Conservation (phyloP, 169 alveolate genomes). For the Plasmodium vivax region DNA sequence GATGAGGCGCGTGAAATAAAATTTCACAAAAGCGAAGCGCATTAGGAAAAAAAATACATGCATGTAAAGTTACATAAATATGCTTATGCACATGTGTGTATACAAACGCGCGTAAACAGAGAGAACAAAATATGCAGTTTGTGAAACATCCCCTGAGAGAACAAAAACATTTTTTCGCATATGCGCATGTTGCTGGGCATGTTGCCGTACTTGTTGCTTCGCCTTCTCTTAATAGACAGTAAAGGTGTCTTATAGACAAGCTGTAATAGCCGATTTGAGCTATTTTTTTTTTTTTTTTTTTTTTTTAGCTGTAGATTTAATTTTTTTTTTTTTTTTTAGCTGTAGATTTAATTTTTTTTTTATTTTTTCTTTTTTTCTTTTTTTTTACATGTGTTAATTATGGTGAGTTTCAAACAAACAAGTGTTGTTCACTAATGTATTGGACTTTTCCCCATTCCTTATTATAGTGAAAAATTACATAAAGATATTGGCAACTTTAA, state of each 20-base stretch:
- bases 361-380: not conserved
- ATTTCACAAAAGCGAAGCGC: not conserved
- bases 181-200: not conserved
- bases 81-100: not conserved
- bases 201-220: not conserved
- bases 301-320: conserved; percentile 1
- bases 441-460: not conserved
- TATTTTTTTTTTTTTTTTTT: conserved; percentile 7
- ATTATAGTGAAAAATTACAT: not conserved
- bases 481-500: not conserved
- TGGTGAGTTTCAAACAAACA: not conserved
- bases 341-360: not conserved
- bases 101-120: not conserved
- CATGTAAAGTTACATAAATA: not conserved
- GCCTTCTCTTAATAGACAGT: conserved; percentile 4
- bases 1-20: not conserved
- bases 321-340: too few relatives aligned
- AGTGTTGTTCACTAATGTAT: not conserved
- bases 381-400: not conserved
- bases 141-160: not conserved
- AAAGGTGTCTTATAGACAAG: not conserved
- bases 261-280: conserved; percentile 17
- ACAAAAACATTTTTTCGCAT: not conserved
- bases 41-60: not conserved
- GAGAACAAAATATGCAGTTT: not conserved